Percentiles rank a stretch among this genome's conserved stretches.
Conservation (phyloP, 1,284 basidiomycete genomes). For the Schizophyllum commune region DNA sequence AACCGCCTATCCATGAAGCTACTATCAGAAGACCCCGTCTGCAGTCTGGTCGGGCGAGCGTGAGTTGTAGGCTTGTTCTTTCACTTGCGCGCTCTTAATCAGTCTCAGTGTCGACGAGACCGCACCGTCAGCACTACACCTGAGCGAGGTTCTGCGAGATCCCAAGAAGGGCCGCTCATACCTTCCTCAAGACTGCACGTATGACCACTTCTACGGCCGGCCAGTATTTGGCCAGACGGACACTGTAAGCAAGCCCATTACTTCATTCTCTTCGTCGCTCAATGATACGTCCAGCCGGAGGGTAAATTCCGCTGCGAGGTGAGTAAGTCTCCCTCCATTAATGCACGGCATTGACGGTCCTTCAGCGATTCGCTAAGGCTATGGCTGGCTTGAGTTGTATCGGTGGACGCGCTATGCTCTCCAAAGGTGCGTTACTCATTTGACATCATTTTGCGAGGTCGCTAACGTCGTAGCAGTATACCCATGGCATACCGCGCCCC, state of each 20-base stretch:
- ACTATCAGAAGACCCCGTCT: conserved; percentile 10
- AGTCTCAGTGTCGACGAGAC: background rate
- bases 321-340: no score
- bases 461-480: conserved; percentile 20
- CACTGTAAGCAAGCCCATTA: background rate
- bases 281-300: background rate
- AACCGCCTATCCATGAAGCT: conserved; percentile 14
- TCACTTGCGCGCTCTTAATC: background rate
- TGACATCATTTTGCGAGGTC: background rate
- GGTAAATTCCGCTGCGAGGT: conserved; percentile 5
- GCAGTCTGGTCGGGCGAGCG: conserved; percentile 8
- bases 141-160: conserved; percentile 1
- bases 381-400: conserved; percentile 23
- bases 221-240: background rate
- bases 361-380: conserved; percentile 18
- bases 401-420: conserved; percentile 18
- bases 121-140: background rate
- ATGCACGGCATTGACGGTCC: background rate
- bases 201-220: background rate
- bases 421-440: conserved; percentile 13
- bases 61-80: background rate
- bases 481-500: conserved; percentile 33
- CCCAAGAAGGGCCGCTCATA: conserved; percentile 6
- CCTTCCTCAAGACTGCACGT: background rate
- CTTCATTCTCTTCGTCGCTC: background rate